Evolutionary conservation across 2,329 filamentous ascomycete genomes (phyloP), one percentile per base, ranked within the genome.

Genomic region (Zymoseptoria crescenta): DNA sequence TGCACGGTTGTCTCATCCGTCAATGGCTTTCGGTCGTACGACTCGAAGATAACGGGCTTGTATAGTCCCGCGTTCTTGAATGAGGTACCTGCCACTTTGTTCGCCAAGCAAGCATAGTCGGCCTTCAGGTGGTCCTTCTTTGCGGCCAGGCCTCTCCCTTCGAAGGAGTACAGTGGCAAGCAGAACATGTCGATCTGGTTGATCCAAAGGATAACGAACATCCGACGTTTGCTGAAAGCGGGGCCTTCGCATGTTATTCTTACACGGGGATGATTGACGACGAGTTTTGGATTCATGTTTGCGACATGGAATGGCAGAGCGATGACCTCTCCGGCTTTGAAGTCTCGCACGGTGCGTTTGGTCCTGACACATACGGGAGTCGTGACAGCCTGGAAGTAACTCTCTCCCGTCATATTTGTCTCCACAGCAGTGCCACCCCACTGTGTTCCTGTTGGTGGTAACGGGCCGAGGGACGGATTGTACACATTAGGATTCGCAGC

Each of bases 161-260:
- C 35, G 49, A 54, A 59, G 4, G 61, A 61, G 27, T 56, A 66
- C n/a, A 64, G 21, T 1, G 62, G 59, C 49, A 64, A 52, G 53
- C 61, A 66, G 55, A 57, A 61, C 49, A 64, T 41, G 20, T 60
- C 61, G 21, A 53, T 29, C 19, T 52, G 13, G 52, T 64, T 51
- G 8, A 59, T 52, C 50, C 56, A 62, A n/a, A 65, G 30, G 1
- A 66, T 54, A 28, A 65, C 53, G 9, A 65, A 28, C 61, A 66
- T 65, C 6, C 64, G 58, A 4, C 61, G 61, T 52, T 65, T 65
- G 10, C 56, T 60, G 58, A 62, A 64, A 1, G 57, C 60, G 1
- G 56, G 57, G 10, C 64, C 64, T 10, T 57, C 55, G 20, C 48
- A 30, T 2, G 62, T 63, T 8, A 49, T 49, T 2, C 21, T 53